Base-by-base conservation (phyloP, 176 grass and related monocot species). In the Cocos nucifera region DNA sequence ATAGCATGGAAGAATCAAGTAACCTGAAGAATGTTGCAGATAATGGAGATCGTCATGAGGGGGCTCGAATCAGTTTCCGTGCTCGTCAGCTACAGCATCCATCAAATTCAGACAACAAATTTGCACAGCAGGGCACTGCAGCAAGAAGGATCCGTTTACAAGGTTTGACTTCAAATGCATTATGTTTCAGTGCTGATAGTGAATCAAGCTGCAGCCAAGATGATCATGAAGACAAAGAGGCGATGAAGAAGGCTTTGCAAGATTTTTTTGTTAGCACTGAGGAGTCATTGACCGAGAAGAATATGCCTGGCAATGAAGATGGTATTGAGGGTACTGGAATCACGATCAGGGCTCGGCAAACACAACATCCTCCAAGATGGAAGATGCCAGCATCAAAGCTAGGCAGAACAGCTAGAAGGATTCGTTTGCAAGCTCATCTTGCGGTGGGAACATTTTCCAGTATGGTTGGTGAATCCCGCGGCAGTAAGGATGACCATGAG, bases 1-100 rank as follows among this genome's bases (percentile, higher is more conserved):
- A 77, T 56, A 63, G 17, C 50, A 74, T 75, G 75, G 87, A 88
- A 14, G 92, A 88, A 65, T 49, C 62, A n/a, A 73, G 22, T 55
- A 56, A 10, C 28, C 68, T 54, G 58, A 84, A 27, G 32, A 72
- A 71, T 62, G 58, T 22, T 55, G 58, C 56, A 64, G 71, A 23
- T 73, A 83, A 19, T 4, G 75, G 49, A 57, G 24, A 48, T 83
- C 49, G 17, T 51, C 12, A 78, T 1, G 61, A 75, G 23, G 69
- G 16, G 30, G 62, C 83, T 72, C 79, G 79, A 69, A 76, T 81
- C 28, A 24, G 0, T 22, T 15, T 75, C 44, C 75, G 75, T 49
- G 59, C 53, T 66, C 64, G 44, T 54, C 81, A 74, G 52, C 25
- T 17, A 9, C 48, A 66, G 24, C 26, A 58, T 75, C 25, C 67